These are phyloP conservation scores for Arachis monticola DNA, from an alignment of 331 rosid genomes.

Conservation along the genomic window DNA sequence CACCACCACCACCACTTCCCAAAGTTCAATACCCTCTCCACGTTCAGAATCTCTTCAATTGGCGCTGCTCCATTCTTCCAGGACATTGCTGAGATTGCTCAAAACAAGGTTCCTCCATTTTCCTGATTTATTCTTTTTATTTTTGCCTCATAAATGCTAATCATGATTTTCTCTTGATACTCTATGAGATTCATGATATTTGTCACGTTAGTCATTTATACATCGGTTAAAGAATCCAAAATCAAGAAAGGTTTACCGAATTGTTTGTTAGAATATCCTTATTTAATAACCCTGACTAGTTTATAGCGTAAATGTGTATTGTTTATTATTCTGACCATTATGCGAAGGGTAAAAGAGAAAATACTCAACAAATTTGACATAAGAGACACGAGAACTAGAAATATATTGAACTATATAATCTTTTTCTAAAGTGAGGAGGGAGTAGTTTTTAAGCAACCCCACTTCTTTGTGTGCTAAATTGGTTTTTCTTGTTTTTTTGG, in stretches of 20 bases:
- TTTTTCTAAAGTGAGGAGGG: no score
- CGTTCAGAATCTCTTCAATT: constrained; percentile 42
- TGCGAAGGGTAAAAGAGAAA: no score
- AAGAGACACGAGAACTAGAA: no score
- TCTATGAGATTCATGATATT: no score
- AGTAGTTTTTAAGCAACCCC: background rate
- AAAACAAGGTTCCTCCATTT: constrained; percentile 65
- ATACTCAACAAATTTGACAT: no score
- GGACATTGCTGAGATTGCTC: constrained; percentile 54
- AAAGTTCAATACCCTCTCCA: constrained; percentile 39
- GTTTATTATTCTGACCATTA: background rate
- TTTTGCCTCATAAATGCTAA: background rate
- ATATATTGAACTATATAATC: no score
- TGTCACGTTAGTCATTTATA: no score
- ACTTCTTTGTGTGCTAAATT: constrained; percentile 18
- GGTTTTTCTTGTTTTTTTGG: background rate
- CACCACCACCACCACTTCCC: constrained; percentile 17
- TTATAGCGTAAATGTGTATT: background rate
- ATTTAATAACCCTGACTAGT: no score
- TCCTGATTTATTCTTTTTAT: background rate
- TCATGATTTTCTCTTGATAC: constrained; percentile 31
- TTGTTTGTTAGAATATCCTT: no score
- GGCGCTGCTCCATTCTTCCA: constrained; percentile 48
- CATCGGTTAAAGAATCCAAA: no score
- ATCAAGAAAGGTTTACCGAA: no score